Percentiles rank a stretch among this genome's conserved stretches.
phyloP scores from a whole-genome alignment of 2,329 filamentous ascomycete genomes.

The Aspergillus sojae region DNA sequence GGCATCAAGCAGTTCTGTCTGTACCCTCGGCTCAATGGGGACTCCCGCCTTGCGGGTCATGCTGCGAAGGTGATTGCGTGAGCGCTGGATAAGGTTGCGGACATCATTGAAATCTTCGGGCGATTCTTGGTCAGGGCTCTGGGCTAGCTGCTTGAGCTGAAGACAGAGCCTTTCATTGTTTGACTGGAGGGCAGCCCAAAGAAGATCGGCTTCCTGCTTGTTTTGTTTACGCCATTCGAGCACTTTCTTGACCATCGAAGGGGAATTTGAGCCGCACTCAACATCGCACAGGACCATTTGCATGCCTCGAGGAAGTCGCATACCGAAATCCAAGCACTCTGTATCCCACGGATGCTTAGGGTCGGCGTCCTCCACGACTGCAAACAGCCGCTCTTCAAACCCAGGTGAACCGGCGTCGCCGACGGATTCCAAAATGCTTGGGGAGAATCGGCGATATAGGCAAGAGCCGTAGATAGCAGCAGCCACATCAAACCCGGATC shows the following conservation, averaged over 20 bases:
- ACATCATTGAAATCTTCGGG: slow-evolving; percentile 55
- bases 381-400: slow-evolving; percentile 68
- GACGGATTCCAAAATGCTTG: slow-evolving; percentile 67
- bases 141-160: slow-evolving; percentile 60
- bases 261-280: slow-evolving; percentile 89
- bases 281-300: slow-evolving; percentile 93
- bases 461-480: slow-evolving; percentile 91
- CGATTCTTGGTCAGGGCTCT: slow-evolving; percentile 45
- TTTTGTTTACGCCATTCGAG: slow-evolving; percentile 76
- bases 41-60: slow-evolving; percentile 77
- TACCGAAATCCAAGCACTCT: slow-evolving; percentile 69
- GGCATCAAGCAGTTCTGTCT: slow-evolving; percentile 82
- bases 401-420: slow-evolving; percentile 67
- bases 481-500: slow-evolving; percentile 93
- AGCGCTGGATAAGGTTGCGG: slow-evolving; percentile 53
- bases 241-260: slow-evolving; percentile 93
- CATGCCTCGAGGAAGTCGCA: slow-evolving; percentile 72
- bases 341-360: slow-evolving; percentile 70
- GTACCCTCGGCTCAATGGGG: slow-evolving; percentile 84
- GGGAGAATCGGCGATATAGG: slow-evolving; percentile 89
- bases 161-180: slow-evolving; percentile 72
- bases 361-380: slow-evolving; percentile 65
- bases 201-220: slow-evolving; percentile 61
- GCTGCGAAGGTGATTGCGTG: slow-evolving; percentile 66
- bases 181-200: slow-evolving; percentile 76